These are phyloP conservation scores for Endoconidiophora laricicola DNA, from an alignment of 2,329 filamentous ascomycete species.

Conservation along the genomic window DNA sequence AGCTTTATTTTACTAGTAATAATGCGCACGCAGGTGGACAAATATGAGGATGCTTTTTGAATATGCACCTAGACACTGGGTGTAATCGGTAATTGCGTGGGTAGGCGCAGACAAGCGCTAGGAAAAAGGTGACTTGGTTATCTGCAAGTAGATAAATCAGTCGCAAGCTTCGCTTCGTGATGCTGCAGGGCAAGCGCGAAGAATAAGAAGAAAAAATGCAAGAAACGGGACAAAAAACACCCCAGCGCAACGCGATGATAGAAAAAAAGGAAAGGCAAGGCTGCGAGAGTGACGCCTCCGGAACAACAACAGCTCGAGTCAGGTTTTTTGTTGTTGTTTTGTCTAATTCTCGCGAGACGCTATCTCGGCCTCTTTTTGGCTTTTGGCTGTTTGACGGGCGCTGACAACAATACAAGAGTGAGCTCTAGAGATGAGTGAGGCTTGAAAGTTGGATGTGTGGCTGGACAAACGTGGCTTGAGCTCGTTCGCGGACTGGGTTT, in stretches of 20 bases:
- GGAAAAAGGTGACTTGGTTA: no score
- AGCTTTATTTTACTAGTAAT: no score
- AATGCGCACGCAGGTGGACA: no score
- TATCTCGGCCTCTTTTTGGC: no score
- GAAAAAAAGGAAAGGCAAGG: neutral
- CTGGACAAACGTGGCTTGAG: conserved; percentile 18
- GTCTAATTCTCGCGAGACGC: no score
- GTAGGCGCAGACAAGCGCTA: no score
- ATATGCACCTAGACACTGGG: no score
- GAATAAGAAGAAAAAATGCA: neutral
- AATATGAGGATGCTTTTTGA: no score
- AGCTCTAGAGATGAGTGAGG: conserved; percentile 13
- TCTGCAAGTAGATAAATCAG: neutral
- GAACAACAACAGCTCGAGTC: no score
- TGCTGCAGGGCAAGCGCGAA: neutral
- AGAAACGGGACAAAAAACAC: neutral
- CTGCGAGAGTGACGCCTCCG: no score
- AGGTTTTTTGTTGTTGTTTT: no score
- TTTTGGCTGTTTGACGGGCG: neutral
- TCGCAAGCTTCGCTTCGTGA: neutral
- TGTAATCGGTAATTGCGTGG: no score
- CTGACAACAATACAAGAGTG: conserved; percentile 17
- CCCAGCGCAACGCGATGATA: neutral
- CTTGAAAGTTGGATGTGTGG: conserved; percentile 23
- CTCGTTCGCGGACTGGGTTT: neutral